These are phyloP conservation scores for Hylodesmum podocarpum DNA, from an alignment of 306 rosid species.

Conservation along the genomic window DNA sequence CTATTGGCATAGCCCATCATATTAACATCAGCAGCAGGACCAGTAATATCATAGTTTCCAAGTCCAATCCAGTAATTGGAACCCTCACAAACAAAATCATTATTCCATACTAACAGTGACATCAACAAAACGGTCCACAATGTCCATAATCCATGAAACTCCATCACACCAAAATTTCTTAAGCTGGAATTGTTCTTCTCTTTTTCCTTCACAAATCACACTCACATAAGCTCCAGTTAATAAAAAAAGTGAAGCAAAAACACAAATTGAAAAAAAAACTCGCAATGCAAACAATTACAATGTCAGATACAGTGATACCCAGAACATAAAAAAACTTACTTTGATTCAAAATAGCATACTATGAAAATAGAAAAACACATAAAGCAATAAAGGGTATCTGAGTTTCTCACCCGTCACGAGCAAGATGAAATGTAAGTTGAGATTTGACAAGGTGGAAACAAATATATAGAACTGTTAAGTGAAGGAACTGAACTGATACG, in stretches of 20 bases:
- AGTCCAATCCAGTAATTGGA: slow-evolving; percentile 74
- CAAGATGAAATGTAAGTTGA: too few relatives aligned
- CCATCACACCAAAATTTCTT: slow-evolving; percentile 23
- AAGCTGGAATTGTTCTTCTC: slow-evolving; percentile 26
- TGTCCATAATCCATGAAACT: too few relatives aligned
- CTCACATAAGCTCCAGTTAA: not conserved
- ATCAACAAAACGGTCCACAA: slow-evolving; percentile 28
- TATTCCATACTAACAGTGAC: slow-evolving; percentile 12
- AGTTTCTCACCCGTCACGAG: slow-evolving; percentile 21
- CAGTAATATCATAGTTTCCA: slow-evolving; percentile 94
- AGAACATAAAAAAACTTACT: not conserved
- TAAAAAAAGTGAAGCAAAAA: not conserved
- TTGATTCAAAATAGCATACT: not conserved
- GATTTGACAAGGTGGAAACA: too few relatives aligned
- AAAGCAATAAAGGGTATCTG: not conserved
- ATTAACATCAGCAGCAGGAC: slow-evolving; percentile 97
- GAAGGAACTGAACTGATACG: slow-evolving; percentile 22
- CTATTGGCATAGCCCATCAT: slow-evolving; percentile 94
- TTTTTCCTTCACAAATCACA: slow-evolving; percentile 35
- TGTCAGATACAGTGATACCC: not conserved
- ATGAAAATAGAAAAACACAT: not conserved
- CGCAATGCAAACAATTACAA: not conserved
- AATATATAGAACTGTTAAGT: too few relatives aligned
- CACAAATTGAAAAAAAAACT: not conserved
- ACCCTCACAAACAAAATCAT: slow-evolving; percentile 37